Evolutionary conservation across 2,329 filamentous ascomycete species (phyloP).

Genomic region (Calonectria pteridis): DNA sequence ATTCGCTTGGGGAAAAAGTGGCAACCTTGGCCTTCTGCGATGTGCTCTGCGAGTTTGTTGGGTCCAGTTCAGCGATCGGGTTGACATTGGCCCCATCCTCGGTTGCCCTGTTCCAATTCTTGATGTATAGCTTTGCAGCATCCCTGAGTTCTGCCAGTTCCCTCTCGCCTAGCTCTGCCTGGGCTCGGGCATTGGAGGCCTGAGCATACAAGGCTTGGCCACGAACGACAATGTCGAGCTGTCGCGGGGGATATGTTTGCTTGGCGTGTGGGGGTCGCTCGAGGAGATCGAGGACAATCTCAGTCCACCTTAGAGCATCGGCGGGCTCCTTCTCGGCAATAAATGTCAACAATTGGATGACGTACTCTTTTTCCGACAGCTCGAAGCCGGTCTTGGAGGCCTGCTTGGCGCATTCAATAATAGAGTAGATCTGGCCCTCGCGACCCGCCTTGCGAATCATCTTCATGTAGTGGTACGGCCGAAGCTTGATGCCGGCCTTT

Average conservation of each 20-base stretch:
- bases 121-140: constrained; percentile 44
- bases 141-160: constrained; percentile 45
- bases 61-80: constrained; percentile 12
- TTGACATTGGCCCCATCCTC: constrained; percentile 38
- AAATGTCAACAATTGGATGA: constrained; percentile 45
- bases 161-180: constrained; percentile 42
- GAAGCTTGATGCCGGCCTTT: constrained; percentile 56
- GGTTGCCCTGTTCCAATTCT: constrained; percentile 42
- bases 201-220: constrained; percentile 48
- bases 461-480: constrained; percentile 50
- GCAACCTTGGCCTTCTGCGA: background rate
- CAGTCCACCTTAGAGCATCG: constrained; percentile 59
- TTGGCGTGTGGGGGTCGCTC: constrained; percentile 56
- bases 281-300: constrained; percentile 63
- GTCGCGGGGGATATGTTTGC: constrained; percentile 22
- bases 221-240: constrained; percentile 45
- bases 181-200: constrained; percentile 43
- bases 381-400: constrained; percentile 60
- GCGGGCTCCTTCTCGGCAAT: constrained; percentile 54
- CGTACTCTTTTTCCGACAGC: constrained; percentile 56
- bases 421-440: constrained; percentile 56
- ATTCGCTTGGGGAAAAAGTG: constrained; percentile 42
- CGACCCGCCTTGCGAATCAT: constrained; percentile 57
- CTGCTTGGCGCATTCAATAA: constrained; percentile 65
- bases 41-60: constrained; percentile 18